Percentiles rank a stretch among this genome's conserved stretches.
These are phyloP conservation scores for Solanum pimpinellifolium DNA, from an alignment of 257 asterid genomes.

Conservation along the genomic window DNA sequence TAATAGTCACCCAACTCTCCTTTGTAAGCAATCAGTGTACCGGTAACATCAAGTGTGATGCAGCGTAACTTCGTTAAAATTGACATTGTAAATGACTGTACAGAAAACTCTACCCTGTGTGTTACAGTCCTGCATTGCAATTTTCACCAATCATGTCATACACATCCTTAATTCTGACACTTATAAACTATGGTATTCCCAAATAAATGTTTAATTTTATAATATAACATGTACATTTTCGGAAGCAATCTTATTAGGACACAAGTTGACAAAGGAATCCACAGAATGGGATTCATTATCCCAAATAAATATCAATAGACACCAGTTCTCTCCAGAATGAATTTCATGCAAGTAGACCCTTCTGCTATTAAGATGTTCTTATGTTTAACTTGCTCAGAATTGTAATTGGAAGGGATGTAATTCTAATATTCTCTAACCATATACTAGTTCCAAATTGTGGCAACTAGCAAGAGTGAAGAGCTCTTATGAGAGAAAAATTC, in stretches of 20 bases:
- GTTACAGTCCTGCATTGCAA: neutral
- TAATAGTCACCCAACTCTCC: slow-evolving; percentile 99
- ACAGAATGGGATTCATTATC: neutral
- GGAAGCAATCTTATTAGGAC: neutral
- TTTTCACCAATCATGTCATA: neutral
- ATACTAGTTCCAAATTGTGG: neutral
- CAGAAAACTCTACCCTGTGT: neutral
- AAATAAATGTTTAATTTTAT: neutral
- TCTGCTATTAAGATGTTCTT: neutral
- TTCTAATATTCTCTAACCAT: neutral
- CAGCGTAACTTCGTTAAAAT: slow-evolving; percentile 52
- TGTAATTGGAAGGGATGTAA: neutral
- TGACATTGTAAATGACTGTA: slow-evolving; percentile 35
- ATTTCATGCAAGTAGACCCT: neutral
- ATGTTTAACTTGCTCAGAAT: neutral
- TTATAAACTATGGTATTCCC: neutral
- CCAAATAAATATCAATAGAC: neutral
- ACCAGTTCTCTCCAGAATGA: neutral
- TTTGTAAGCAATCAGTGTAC: slow-evolving; percentile 91
- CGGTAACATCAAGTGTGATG: slow-evolving; percentile 91
- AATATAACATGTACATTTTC: neutral
- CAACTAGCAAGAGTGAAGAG: neutral
- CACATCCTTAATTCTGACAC: neutral
- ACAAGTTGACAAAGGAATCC: neutral
- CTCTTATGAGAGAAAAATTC: neutral